Evolutionary conservation across 2,329 filamentous ascomycete genomes (phyloP).

Genomic region (Sporothrix brunneoviolacea): DNA sequence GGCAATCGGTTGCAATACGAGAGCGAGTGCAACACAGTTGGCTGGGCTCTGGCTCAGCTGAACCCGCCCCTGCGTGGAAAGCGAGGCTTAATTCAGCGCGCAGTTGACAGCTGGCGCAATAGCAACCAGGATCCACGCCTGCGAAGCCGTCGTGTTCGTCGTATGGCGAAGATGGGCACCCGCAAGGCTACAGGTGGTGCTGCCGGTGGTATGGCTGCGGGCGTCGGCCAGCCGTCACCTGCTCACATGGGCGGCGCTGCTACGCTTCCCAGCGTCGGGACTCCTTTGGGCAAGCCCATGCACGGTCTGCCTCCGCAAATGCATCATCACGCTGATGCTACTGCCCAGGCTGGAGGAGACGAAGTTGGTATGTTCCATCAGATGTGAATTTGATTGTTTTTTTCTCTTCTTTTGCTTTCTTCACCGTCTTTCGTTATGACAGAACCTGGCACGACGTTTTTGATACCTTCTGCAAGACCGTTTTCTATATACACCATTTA

Average conservation of each 20-base stretch:
- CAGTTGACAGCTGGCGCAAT: slow-evolving; percentile 97
- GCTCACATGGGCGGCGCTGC: slow-evolving; percentile 41
- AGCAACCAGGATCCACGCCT: slow-evolving; percentile 94
- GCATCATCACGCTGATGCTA: slow-evolving; percentile 67
- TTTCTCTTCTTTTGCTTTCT: slow-evolving; percentile 7
- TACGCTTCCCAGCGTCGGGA: slow-evolving; percentile 50
- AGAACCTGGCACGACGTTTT: slow-evolving; percentile 12
- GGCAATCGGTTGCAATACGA: slow-evolving; percentile 95
- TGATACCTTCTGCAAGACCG: slow-evolving; percentile 25
- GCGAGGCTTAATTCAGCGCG: slow-evolving; percentile 89
- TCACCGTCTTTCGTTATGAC: slow-evolving; percentile 23
- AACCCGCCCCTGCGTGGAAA: slow-evolving; percentile 89
- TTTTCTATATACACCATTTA: slow-evolving; percentile 13
- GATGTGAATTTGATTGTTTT: slow-evolving; percentile 55
- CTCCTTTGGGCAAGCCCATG: slow-evolving; percentile 60
- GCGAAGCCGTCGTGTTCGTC: slow-evolving; percentile 81
- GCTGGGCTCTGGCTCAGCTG: slow-evolving; percentile 93
- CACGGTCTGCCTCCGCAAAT: slow-evolving; percentile 62
- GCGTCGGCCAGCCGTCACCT: slow-evolving; percentile 15
- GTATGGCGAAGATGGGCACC: slow-evolving; percentile 93
- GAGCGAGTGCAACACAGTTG: slow-evolving; percentile 98
- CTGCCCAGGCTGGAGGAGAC: slow-evolving; percentile 60
- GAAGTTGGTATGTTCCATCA: slow-evolving; percentile 99
- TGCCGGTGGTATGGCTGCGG: slow-evolving; percentile 26
- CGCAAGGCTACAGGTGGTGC: slow-evolving; percentile 59